phyloP scores from a whole-genome alignment of 2,329 filamentous ascomycete species.

The Verruconis gallopava region DNA sequence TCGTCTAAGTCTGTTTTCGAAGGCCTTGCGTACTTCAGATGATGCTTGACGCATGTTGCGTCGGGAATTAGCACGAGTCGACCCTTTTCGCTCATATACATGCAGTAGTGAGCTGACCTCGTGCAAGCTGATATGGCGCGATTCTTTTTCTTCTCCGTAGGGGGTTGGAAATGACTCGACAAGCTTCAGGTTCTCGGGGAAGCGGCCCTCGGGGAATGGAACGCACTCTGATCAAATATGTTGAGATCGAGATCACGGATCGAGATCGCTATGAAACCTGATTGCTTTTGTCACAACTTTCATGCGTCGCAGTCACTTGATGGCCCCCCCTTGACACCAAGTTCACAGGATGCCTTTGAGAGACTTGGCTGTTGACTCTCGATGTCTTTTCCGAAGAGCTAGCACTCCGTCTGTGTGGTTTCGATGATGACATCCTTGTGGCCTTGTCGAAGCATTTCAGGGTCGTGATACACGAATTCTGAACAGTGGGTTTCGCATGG shows the following conservation, averaged over 20 bases:
- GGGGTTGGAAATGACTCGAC: conserved; percentile 15
- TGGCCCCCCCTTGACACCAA: conserved; percentile 32
- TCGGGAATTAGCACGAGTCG: conserved; percentile 15
- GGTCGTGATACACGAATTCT: too few species aligned
- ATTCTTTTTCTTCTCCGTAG: conserved; percentile 18
- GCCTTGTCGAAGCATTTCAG: too few species aligned
- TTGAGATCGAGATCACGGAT: too few species aligned
- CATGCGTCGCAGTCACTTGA: too few species aligned
- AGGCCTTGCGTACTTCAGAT: too few species aligned
- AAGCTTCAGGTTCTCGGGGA: conserved; percentile 21
- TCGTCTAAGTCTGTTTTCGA: too few species aligned
- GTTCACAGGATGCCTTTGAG: conserved; percentile 33
- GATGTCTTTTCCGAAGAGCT: conserved; percentile 36
- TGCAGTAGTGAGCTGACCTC: too few species aligned
- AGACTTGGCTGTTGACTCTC: conserved; percentile 29
- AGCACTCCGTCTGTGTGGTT: conserved; percentile 15
- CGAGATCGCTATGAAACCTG: conserved; percentile 26
- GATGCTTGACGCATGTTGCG: conserved; percentile 18
- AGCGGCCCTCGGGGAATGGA: conserved; percentile 19
- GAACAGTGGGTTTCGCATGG: too few species aligned
- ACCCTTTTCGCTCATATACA: too few species aligned
- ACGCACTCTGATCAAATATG: too few species aligned
- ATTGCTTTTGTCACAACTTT: conserved; percentile 32
- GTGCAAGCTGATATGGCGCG: conserved; percentile 20
- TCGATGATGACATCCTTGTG: too few species aligned